Conservation (phyloP, 352 stramenopile genomes). For the Globisporangium spiculum region DNA sequence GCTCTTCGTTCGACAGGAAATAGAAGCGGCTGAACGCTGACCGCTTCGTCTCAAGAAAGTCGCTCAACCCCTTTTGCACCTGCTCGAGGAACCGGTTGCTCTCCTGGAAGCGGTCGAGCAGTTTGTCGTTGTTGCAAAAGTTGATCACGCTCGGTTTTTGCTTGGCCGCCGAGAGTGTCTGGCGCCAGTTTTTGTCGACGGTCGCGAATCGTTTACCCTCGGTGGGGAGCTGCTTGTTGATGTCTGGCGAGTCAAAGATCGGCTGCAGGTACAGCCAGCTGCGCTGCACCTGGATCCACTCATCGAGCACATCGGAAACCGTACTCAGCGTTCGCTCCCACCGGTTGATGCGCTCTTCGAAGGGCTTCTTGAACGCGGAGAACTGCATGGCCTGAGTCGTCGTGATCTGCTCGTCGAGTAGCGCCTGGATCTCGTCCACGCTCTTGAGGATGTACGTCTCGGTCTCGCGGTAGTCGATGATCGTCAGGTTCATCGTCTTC, state of each 20-base stretch:
- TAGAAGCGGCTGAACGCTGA: slow-evolving; percentile 93
- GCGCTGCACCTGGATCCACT: slow-evolving; percentile 93
- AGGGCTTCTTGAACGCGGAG: slow-evolving; percentile 93
- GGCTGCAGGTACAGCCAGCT: slow-evolving; percentile 96
- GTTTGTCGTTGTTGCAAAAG: slow-evolving; percentile 92
- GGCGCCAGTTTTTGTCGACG: slow-evolving; percentile 95
- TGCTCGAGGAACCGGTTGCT: slow-evolving; percentile 94
- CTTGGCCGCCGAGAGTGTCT: slow-evolving; percentile 86
- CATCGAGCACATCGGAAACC: slow-evolving; percentile 92
- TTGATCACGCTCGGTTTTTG: slow-evolving; percentile 82
- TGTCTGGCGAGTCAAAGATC: slow-evolving; percentile 95
- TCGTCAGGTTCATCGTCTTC: slow-evolving; percentile 78
- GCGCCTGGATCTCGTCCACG: slow-evolving; percentile 91
- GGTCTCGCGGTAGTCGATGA: slow-evolving; percentile 90
- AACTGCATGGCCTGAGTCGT: slow-evolving; percentile 96
- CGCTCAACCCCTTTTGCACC: slow-evolving; percentile 93
- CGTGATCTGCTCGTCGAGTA: slow-evolving; percentile 95
- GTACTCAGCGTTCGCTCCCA: slow-evolving; percentile 89
- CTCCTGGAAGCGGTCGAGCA: slow-evolving; percentile 92
- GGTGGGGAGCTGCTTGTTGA: slow-evolving; percentile 94
- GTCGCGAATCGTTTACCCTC: slow-evolving; percentile 94
- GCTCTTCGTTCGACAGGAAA: slow-evolving; percentile 94
- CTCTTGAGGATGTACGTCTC: slow-evolving; percentile 94
- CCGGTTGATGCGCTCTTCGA: slow-evolving; percentile 91
- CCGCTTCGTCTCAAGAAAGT: slow-evolving; percentile 95